Base-by-base conservation (phyloP, 2,329 filamentous ascomycete species). In the Xylaria sp. region DNA sequence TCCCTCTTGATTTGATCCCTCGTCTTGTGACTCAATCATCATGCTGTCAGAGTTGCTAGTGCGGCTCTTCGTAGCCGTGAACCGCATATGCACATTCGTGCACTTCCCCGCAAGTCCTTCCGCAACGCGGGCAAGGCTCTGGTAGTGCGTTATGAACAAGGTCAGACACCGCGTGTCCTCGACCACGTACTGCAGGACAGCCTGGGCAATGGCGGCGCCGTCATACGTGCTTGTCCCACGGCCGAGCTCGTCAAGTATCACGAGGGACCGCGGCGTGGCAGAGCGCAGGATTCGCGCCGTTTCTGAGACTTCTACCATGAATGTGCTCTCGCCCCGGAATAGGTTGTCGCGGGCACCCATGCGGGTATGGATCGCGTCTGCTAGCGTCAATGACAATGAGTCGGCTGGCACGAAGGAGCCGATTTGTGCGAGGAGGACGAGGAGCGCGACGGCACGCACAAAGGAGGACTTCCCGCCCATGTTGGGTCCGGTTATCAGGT, bases 401-500 rank as follows among this genome's bases (percentile, higher is more conserved):
- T 87, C 85, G 25, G 95, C 95, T 1, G 96, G 96, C 0, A 99
- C 94, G 80, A 94, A 99, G 46, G 93, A 97, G 60, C 96, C 96
- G 72, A 98, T 92, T 78, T 99, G 96, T 8, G 94, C 94, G 84
- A 99, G 94, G 76, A 99, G 94, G 57, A 92, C 89, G 71, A 98
- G 94, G 7, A 99, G 89, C 10, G 96, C 95, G 54, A 97, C 90
- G 73, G 94, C 93, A 62, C 96, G 93, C 25, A 99, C 95, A 80
- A 97, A 99, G 67, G 92, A 96, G n/a, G 94, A 97, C 79, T 99
- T 99, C 66, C 96, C 96, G 76, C 96, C 96, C 96, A 99, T 99
- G 83, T 99, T 99, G 36, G 96, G 96, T 0, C 96, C 96, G 0
- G 96, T 99, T 75, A 99, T 91, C 65, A 98, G 90, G 74, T 98